A percentile compares a stretch with the other conserved stretches of the same genome.
phyloP scores from a whole-genome alignment of 2,329 filamentous ascomycete genomes.

The Sporothrix euskadiensis region DNA sequence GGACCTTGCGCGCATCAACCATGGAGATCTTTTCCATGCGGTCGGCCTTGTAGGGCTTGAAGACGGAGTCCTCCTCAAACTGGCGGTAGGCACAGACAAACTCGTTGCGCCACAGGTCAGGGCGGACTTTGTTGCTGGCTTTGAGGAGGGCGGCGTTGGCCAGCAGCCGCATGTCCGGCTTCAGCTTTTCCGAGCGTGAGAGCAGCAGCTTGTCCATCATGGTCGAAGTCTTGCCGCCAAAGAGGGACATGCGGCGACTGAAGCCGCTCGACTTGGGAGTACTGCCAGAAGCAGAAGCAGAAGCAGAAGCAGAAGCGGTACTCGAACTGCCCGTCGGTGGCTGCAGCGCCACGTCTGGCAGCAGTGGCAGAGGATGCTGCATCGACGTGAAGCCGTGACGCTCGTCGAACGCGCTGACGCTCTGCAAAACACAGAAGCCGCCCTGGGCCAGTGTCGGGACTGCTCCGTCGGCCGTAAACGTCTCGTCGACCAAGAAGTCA shows the following conservation, averaged over 20 bases:
- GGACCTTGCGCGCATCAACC: conserved; percentile 70
- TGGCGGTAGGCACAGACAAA: conserved; percentile 68
- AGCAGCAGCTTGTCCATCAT: conserved; percentile 23
- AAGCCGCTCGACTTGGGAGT: neutral
- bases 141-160: conserved; percentile 55
- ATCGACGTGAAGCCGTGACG: conserved; percentile 61
- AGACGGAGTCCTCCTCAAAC: conserved; percentile 65
- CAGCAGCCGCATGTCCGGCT: conserved; percentile 51
- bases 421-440: conserved; percentile 70
- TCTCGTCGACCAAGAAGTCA: conserved; percentile 66
- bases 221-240: conserved; percentile 37
- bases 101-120: conserved; percentile 46
- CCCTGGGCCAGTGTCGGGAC: conserved; percentile 59
- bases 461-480: conserved; percentile 51
- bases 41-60: conserved; percentile 54
- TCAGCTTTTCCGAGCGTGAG: conserved; percentile 42
- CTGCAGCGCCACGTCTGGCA: conserved; percentile 51
- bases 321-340: neutral
- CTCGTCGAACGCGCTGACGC: conserved; percentile 65
- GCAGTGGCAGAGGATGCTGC: conserved; percentile 64
- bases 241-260: conserved; percentile 45
- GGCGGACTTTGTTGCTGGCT: conserved; percentile 50
- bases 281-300: neutral
- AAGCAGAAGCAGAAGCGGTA: neutral
- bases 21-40: conserved; percentile 59